Percentiles rank a stretch among this genome's conserved stretches.
Evolutionary conservation across 2,329 filamentous ascomycete genomes (phyloP).

Genomic region (Fusarium sp.): DNA sequence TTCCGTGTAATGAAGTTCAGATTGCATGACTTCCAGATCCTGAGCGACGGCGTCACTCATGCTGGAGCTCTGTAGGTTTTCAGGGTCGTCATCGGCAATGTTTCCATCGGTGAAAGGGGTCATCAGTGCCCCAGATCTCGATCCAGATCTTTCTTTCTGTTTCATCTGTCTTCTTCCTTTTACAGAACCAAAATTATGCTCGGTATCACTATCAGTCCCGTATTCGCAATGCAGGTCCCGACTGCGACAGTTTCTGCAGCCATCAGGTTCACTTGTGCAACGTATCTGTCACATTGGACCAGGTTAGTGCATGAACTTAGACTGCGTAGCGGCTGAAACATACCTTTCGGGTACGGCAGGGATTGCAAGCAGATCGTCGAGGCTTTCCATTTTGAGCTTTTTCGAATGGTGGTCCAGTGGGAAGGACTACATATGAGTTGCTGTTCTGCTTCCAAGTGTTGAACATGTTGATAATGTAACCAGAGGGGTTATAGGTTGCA

Average conservation of each 20-base stretch:
- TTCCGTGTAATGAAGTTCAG: background rate
- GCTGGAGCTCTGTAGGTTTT: background rate
- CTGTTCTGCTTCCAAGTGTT: background rate
- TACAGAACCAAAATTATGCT: background rate
- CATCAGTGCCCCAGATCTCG: background rate
- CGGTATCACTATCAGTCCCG: background rate
- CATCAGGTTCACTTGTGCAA: background rate
- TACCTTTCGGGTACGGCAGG: background rate
- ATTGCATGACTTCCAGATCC: fast-evolving
- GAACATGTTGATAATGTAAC: background rate
- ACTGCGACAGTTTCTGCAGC: background rate
- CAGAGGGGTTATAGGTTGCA: background rate
- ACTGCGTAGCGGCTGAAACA: background rate
- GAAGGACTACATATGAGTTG: background rate
- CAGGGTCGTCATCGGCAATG: background rate
- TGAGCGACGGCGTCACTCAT: background rate
- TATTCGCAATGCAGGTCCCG: background rate
- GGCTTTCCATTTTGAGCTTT: background rate
- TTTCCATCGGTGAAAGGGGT: background rate
- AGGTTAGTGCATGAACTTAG: background rate
- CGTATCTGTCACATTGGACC: background rate
- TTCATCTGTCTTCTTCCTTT: background rate
- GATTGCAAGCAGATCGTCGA: background rate
- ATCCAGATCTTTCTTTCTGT: background rate
- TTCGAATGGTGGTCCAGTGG: background rate